Evolutionary conservation across 2,329 filamentous ascomycete species (phyloP).

Genomic region (Podosphaera fusca): DNA sequence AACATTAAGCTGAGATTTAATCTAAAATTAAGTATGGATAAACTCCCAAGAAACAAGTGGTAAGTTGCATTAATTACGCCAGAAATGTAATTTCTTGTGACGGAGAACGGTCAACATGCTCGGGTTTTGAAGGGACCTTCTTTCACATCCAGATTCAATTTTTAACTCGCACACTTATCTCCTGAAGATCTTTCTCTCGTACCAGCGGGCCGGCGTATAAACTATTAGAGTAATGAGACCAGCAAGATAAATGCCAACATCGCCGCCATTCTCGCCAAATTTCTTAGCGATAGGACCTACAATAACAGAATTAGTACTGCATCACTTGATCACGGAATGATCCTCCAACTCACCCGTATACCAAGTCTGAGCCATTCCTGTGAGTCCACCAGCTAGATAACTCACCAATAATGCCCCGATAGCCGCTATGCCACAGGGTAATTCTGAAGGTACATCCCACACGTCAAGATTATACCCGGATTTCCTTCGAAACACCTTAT

Average conservation of each 20-base stretch:
- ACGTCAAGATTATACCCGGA: too few species aligned
- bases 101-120: too few species aligned
- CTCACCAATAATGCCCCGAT: conserved; percentile 11
- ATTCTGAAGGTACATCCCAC: conserved; percentile 6
- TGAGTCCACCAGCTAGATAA: conserved; percentile 13
- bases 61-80: too few species aligned
- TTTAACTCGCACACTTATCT: conserved; percentile 3
- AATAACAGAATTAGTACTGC: background rate
- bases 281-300: conserved; percentile 12
- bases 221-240: conserved; percentile 11
- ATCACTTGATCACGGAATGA: background rate
- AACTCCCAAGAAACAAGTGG: too few species aligned
- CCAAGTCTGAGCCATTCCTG: conserved; percentile 15
- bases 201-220: conserved; percentile 11
- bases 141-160: too few species aligned
- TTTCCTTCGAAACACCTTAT: conserved; percentile 10
- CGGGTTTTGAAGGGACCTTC: too few species aligned
- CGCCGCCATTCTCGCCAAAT: conserved; percentile 13
- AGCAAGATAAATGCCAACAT: conserved; percentile 13
- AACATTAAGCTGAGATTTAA: too few species aligned
- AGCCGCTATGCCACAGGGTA: conserved; percentile 14
- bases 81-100: too few species aligned
- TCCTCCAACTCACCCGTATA: conserved; percentile 10
- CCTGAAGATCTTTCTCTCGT: conserved; percentile 11
- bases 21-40: too few species aligned